Conservation (phyloP, 2,329 filamentous ascomycete species). For the Clonostachys chloroleuca region DNA sequence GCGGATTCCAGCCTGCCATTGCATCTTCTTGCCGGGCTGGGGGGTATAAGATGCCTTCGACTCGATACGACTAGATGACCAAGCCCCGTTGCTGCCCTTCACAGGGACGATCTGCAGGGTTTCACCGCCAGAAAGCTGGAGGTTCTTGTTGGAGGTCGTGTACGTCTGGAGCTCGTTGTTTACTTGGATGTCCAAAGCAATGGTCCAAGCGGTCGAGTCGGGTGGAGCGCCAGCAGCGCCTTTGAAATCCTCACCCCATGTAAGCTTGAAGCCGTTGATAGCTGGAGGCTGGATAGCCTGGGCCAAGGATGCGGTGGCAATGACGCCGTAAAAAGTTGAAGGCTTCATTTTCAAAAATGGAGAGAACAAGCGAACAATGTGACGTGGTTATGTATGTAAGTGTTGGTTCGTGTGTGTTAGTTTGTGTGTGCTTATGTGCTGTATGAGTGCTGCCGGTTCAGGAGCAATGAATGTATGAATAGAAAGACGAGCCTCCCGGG, state of each 20-base stretch:
- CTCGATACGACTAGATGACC: conserved; percentile 48
- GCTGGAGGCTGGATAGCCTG: conserved; percentile 29
- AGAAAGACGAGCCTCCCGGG: background rate
- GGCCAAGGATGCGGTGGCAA: conserved; percentile 13
- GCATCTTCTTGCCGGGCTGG: conserved; percentile 27
- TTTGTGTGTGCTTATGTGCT: background rate
- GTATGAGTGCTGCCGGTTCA: background rate
- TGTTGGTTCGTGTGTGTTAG: background rate
- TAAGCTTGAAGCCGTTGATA: conserved; percentile 30
- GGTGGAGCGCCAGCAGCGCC: conserved; percentile 30
- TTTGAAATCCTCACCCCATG: conserved; percentile 41
- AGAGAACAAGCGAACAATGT: background rate
- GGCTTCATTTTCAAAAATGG: conserved; percentile 14
- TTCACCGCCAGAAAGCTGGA: conserved; percentile 44
- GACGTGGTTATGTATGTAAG: background rate
- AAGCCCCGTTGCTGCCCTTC: conserved; percentile 26
- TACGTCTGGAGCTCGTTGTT: conserved; percentile 47
- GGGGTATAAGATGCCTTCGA: conserved; percentile 40
- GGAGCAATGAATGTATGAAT: background rate
- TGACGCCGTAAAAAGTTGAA: conserved; percentile 9
- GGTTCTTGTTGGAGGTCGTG: conserved; percentile 33
- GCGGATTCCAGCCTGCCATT: conserved; percentile 38
- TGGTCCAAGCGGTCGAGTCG: conserved; percentile 36
- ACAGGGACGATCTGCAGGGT: conserved; percentile 47
- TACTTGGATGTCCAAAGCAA: conserved; percentile 33